Base-by-base conservation (phyloP, 345 rosid species). In the Combretum micranthum region DNA sequence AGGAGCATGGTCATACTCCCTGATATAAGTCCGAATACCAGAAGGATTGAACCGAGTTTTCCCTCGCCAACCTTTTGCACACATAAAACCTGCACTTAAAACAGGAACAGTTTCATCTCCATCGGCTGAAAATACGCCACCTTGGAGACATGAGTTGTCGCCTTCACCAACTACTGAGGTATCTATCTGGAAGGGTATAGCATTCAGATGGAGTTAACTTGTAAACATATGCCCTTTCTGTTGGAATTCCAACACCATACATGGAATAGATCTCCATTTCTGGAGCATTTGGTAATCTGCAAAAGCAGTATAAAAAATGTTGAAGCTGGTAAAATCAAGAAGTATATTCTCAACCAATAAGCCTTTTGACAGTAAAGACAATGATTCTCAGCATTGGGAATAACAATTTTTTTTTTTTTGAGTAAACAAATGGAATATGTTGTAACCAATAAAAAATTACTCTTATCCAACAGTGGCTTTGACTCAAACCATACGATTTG, bases 31-130 rank as follows among this genome's bases (percentile, higher is more conserved):
- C 20, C 21, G 76, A 47, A 75, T 77, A 19, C 83, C 87, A 9
- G 79, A 83, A 58, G 94, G 94, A 70, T 86, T 86, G 62, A 80
- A 83, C 56, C 85, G 73, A 10, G 89, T 86, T 70, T 73, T 81
- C 51, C 94, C 89, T 0, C 87, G 74, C 94, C 94, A 86, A 49
- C 68, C 89, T 77, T 83, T 86, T 20, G 87, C 89, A 47, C 82
- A 73, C 89, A 83, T 83, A 71, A 73, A 86, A 43, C 94, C 85
- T 2, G 94, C 69, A 59, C 94, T 86, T 65, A 86, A 60, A 20
- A 70, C 77, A 56, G 89, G 94, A 54, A 86, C 87, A 0, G 87
- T 83, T 61, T 83, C 94, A 50, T 86, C 87, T 49, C 94, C 94
- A 45, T 86, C 69, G 13, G 63, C 78, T 43, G 72, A 64, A 56